Conservation (phyloP, 495 filamentous ascomycete genomes). For the Penicillium taxi region DNA sequence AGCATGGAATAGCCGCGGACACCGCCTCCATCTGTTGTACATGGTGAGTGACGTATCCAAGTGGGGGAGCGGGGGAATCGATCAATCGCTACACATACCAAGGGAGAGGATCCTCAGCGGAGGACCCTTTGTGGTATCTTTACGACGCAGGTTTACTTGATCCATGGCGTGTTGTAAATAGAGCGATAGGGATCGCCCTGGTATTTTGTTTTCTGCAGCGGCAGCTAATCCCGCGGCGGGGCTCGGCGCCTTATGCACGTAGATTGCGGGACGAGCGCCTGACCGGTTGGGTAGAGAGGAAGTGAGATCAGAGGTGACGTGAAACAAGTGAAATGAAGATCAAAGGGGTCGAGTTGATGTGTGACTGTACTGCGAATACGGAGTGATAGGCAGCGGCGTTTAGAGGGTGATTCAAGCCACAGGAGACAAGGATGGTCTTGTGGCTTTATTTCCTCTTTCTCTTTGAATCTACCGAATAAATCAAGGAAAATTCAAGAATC, state of each 20-base stretch:
- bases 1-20: conserved; percentile 97
- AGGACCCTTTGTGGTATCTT: conserved; percentile 91
- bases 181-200: conserved; percentile 7
- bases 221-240: conserved; percentile 25
- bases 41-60: too few relatives aligned
- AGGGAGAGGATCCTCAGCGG: conserved; percentile 86
- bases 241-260: conserved; percentile 24
- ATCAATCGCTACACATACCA: conserved; percentile 48
- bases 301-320: conserved; percentile 9
- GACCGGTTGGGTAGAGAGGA: conserved; percentile 17
- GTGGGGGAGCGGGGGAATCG: too few relatives aligned
- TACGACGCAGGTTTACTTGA: conserved; percentile 49
- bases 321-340: conserved; percentile 12
- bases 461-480: too few relatives aligned
- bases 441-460: too few relatives aligned
- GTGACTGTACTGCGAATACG: too few relatives aligned
- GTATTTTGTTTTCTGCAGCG: conserved; percentile 10
- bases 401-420: conserved; percentile 5
- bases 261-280: conserved; percentile 17
- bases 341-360: conserved; percentile 2
- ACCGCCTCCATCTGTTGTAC: conserved; percentile 80
- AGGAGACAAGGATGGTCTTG: too few relatives aligned
- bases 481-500: too few relatives aligned
- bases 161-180: conserved; percentile 21
- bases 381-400: conserved; percentile 20